These are phyloP conservation scores for Ceratobasidium sp. DNA, from an alignment of 1,284 basidiomycete species.

Conservation along the genomic window DNA sequence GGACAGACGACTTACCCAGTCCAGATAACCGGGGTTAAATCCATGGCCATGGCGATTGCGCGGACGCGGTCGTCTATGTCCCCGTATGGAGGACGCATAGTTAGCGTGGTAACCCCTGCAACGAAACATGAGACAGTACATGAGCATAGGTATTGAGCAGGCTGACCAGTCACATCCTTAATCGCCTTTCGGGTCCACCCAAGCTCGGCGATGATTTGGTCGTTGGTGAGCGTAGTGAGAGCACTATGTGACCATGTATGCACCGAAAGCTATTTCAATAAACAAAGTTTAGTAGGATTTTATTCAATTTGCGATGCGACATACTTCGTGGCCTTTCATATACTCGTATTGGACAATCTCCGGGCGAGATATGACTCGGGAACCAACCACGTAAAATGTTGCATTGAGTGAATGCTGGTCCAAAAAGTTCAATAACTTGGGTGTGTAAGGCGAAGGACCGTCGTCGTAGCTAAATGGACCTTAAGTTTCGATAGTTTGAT, in stretches of 20 bases:
- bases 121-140: constrained; percentile 47
- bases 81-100: constrained; percentile 73
- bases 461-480: constrained; percentile 70
- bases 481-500: constrained; percentile 12
- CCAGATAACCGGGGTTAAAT: constrained; percentile 82
- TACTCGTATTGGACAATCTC: constrained; percentile 82
- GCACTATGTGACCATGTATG: constrained; percentile 54
- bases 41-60: constrained; percentile 82
- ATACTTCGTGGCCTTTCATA: constrained; percentile 81
- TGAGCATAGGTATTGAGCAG: neutral
- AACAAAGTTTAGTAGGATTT: constrained; percentile 41
- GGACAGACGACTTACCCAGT: constrained; percentile 48
- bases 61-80: constrained; percentile 86
- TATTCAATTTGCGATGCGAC: constrained; percentile 49
- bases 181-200: constrained; percentile 92
- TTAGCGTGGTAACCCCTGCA: constrained; percentile 81
- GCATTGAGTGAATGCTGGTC: constrained; percentile 68
- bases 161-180: constrained; percentile 52
- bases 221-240: constrained; percentile 83
- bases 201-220: constrained; percentile 90
- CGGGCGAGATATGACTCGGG: constrained; percentile 83
- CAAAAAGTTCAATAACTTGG: constrained; percentile 76
- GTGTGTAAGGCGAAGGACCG: constrained; percentile 82
- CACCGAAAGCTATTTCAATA: constrained; percentile 40
- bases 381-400: constrained; percentile 94